Evolutionary conservation across 305 asterid genomes (phyloP).

Genomic region (Solanum hybrid): DNA sequence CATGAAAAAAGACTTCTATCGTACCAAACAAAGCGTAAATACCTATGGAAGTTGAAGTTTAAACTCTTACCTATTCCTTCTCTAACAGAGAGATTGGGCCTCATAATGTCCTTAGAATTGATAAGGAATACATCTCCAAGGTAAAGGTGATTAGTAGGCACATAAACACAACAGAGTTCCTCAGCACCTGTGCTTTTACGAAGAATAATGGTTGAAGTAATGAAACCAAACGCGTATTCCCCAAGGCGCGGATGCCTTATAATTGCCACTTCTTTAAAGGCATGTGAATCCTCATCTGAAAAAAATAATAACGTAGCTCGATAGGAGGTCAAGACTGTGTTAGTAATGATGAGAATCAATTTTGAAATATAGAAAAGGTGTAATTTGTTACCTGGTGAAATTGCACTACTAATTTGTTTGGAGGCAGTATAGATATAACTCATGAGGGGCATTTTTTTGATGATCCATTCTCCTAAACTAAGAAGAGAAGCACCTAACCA

Average conservation of each 20-base stretch:
- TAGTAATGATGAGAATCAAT: background rate
- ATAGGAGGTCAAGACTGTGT: background rate
- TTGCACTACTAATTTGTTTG: conserved; percentile 35
- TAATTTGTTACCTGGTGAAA: conserved; percentile 25
- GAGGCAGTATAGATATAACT: conserved; percentile 29
- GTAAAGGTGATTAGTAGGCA: conserved; percentile 39
- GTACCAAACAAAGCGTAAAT: background rate
- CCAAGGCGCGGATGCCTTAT: conserved; percentile 13
- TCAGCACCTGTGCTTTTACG: conserved; percentile 18
- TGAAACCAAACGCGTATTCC: conserved; percentile 20
- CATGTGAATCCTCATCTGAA: conserved; percentile 21
- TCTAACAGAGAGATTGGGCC: conserved; percentile 25
- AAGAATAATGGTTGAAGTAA: conserved; percentile 13
- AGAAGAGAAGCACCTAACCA: conserved; percentile 36
- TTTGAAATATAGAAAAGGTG: background rate
- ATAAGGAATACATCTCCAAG: conserved; percentile 32
- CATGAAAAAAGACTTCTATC: background rate
- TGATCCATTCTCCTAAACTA: conserved; percentile 35
- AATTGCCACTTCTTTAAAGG: conserved; percentile 24
- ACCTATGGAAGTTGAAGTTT: background rate
- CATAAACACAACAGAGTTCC: conserved; percentile 27
- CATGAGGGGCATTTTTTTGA: conserved; percentile 33
- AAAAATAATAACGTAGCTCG: background rate
- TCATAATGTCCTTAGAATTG: conserved; percentile 22
- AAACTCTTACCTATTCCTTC: conserved; percentile 28